Evolutionary conservation across 306 rosid genomes (phyloP), one percentile per base, ranked within the genome.

Genomic region (Castanea mollissima): DNA sequence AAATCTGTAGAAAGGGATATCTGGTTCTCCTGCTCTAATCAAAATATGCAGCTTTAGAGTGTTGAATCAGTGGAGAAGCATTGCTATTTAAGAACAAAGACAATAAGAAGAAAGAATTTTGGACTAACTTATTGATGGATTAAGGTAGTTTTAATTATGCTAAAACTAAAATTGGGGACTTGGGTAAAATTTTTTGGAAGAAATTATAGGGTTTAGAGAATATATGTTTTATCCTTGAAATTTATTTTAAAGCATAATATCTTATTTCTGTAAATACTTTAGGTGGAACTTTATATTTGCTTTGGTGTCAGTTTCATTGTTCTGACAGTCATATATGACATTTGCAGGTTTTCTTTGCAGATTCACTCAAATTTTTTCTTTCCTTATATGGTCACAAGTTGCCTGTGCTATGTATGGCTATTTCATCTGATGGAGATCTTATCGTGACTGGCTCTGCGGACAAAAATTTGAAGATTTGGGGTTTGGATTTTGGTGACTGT

Each of bases 401-500:
- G 79, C 95, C 98, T 73, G 97, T 95, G 77, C 86, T 95, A 74
- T 95, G 99, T 68, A 92, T 95, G 99, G 99, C 91, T 85, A 90
- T 91, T 58, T 95, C 99, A 75, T 95, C 98, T 71, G 98, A 95
- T 74, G 97, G 98, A 80, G 97, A 95, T 74, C 81, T 95, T 84
- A 79, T 95, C 11, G 97, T 90, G 79, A 95, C 99, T 27, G 99
- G 99, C 44, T 95, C 99, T 72, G 97, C 93, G 13, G 99, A 95
- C 82, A 95, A 95, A 89, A 92, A 95, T 79, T 29, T 95, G 74
- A 95, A 95, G 89, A 95, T 95, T 74, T 95, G 99, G 99, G 99
- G 99, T 80, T 83, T 93, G 89, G 98, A 92, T 82, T 95, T 92
- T 83, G 99, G 99, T 84, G 97, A 92, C 77, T 87, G 94, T 87